Base-by-base conservation (phyloP, 2,329 filamentous ascomycete genomes). In the Nigrospora sphaerica region DNA sequence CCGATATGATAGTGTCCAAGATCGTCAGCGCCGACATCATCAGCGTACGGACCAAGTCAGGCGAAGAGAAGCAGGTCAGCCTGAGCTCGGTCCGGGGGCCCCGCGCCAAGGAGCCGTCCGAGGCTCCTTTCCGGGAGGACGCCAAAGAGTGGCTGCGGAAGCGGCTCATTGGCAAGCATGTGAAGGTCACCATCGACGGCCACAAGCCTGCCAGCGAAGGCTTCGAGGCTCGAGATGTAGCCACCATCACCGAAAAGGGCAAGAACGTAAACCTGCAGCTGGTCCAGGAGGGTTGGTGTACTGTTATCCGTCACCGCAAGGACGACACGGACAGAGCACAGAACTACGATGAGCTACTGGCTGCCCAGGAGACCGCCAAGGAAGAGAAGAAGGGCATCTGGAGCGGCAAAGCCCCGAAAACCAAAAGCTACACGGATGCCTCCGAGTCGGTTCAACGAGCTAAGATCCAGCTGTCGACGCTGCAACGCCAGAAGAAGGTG, bases 91-190 rank as follows among this genome's bases (percentile, higher is more conserved):
- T 97, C 49, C 85, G 93, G 51, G 92, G 93, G 47, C 93, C 93
- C n/a, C 91, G 95, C 61, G 80, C 86, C 3, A 85, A 83, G 41
- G 92, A 97, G 64, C 80, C 88, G 17, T 85, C 88, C 47, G 92
- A 97, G 67, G 79, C 88, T 36, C 89, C 90, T 0, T 98, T 92
- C 73, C 80, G 83, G 55, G 86, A 93, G 12, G 92, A 96, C 62
- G 92, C 93, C 32, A 98, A 98, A 73, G 93, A 98, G 64, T 97
- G 92, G 62, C 67, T 97, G 53, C 84, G 93, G 46, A 95, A 95
- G 75, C 89, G 85, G 65, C 68, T 96, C 32, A 98, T 98, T 60
- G 93, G 91, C 50, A 98, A 98, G 74, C 88, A 95, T 55, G 89
- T 97, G 54, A 88, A 86, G 64, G 81, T 96, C 47, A 85, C 80